Evolutionary conservation across 2,329 filamentous ascomycete genomes (phyloP).

Genomic region (Ascochyta rabiei): DNA sequence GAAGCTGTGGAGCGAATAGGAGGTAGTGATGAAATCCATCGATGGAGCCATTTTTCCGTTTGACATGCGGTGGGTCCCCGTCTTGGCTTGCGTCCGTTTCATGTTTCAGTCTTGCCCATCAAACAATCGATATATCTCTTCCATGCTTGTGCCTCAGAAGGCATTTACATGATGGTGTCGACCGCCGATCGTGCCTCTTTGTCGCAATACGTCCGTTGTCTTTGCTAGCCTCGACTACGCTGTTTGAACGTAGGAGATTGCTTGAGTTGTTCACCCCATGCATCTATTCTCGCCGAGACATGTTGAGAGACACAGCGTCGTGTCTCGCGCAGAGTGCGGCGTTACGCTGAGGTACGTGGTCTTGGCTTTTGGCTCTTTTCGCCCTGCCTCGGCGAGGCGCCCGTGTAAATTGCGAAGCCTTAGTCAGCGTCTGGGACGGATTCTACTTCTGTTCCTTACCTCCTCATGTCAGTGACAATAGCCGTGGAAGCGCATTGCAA

Average conservation of each 20-base stretch:
- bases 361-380: not conserved
- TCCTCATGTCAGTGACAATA: no score
- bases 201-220: slow-evolving; percentile 2
- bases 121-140: slow-evolving; percentile 13
- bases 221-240: not conserved
- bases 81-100: slow-evolving; percentile 6
- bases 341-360: slow-evolving; percentile 9
- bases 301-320: not conserved
- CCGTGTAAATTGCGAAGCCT: slow-evolving; percentile 8
- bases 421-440: not conserved
- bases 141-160: slow-evolving; percentile 3
- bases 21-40: not conserved
- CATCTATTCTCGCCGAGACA: not conserved
- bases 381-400: slow-evolving; percentile 1
- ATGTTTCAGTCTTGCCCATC: slow-evolving; percentile 15
- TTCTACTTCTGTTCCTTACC: not conserved
- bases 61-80: slow-evolving; percentile 3
- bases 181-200: slow-evolving; percentile 9
- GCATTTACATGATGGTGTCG: not conserved
- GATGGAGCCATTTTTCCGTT: slow-evolving; percentile 4
- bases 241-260: not conserved
- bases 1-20: slow-evolving; percentile 10
- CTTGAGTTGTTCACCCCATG: not conserved
- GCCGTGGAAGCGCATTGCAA: no score
- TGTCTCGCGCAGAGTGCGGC: slow-evolving; percentile 1